A percentile compares a stretch with the other conserved stretches of the same genome.
Evolutionary conservation across 495 filamentous ascomycete species (phyloP).

Genomic region (Bryoglossum gracile): DNA sequence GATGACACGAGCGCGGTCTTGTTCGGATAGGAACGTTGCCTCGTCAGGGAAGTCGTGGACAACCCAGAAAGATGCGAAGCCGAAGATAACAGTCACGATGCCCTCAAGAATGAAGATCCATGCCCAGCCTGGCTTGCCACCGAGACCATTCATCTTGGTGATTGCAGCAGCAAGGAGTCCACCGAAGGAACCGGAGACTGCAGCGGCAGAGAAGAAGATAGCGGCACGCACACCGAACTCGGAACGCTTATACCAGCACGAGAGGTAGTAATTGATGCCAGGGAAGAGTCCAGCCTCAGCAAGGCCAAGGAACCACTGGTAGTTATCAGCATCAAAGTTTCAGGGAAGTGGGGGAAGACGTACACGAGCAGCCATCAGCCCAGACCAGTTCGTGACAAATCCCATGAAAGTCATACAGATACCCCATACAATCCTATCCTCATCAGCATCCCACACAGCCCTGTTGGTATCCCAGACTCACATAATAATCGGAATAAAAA

Average conservation of each 20-base stretch:
- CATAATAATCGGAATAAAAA: conserved; percentile 61
- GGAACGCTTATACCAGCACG: conserved; percentile 61
- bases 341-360: neutral
- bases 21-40: conserved; percentile 65
- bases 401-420: conserved; percentile 62
- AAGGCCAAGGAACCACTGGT: conserved; percentile 69
- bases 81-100: conserved; percentile 65
- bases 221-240: conserved; percentile 49
- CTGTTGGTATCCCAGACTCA: conserved; percentile 23
- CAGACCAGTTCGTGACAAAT: conserved; percentile 34
- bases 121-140: conserved; percentile 61
- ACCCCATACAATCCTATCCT: conserved; percentile 43
- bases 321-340: neutral
- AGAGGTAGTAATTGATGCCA: conserved; percentile 82
- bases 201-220: conserved; percentile 87
- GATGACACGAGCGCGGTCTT: conserved; percentile 67
- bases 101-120: conserved; percentile 87
- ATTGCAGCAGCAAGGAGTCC: conserved; percentile 77
- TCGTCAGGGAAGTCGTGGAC: conserved; percentile 86
- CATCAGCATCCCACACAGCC: conserved; percentile 54
- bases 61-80: conserved; percentile 70
- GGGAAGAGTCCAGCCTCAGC: conserved; percentile 81
- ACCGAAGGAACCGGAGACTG: conserved; percentile 79
- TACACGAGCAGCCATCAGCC: conserved; percentile 35
- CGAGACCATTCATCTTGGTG: conserved; percentile 63